These are phyloP conservation scores for Lenwebbia sp. DNA, from an alignment of 345 rosid genomes.

Conservation along the genomic window DNA sequence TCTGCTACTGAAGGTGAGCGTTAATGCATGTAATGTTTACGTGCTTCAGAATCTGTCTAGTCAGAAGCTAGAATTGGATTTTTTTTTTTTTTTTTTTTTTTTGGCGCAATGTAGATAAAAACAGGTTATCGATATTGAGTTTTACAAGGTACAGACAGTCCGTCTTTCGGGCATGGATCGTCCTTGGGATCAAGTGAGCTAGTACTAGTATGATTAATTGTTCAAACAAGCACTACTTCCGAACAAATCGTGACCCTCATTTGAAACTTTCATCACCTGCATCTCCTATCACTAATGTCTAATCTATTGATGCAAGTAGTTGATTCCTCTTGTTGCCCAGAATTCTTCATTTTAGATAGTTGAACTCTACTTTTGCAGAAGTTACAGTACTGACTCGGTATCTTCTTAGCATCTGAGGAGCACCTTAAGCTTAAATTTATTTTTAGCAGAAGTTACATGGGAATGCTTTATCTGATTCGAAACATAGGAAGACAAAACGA, in stretches of 20 bases:
- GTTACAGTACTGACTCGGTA: not conserved
- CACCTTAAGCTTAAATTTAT: not conserved
- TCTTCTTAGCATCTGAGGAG: not conserved
- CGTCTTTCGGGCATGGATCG: not conserved
- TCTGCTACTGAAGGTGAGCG: not conserved
- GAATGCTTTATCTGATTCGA: not conserved
- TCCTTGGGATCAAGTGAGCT: not conserved
- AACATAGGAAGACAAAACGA: not conserved
- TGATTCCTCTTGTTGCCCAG: not conserved
- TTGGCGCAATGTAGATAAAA: not conserved
- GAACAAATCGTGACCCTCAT: not conserved
- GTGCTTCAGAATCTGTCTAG: not conserved
- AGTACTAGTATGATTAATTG: not conserved
- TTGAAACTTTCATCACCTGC: not conserved
- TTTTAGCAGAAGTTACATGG: not conserved
- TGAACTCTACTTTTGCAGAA: not conserved
- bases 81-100: not conserved
- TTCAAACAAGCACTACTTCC: not conserved
- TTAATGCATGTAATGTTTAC: not conserved
- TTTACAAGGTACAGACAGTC: not conserved
- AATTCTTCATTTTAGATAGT: not conserved
- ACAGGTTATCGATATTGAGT: not conserved
- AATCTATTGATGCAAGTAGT: not conserved
- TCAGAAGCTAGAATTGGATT: not conserved
- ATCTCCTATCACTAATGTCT: not conserved